Conservation (phyloP, 2,329 filamentous ascomycete species). For the Fusarium staphyleae region DNA sequence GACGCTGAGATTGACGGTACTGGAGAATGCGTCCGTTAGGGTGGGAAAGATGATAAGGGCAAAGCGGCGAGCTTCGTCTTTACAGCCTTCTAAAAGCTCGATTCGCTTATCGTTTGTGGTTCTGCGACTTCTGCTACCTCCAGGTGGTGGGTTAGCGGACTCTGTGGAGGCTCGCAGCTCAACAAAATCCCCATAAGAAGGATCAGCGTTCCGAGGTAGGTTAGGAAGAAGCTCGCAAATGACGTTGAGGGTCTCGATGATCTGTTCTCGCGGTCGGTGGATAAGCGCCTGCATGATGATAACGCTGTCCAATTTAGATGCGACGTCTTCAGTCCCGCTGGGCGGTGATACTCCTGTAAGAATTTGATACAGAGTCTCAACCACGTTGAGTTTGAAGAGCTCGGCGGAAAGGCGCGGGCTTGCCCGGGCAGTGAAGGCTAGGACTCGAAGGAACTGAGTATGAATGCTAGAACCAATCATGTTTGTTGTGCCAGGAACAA, state of each 20-base stretch:
- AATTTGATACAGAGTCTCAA: constrained; percentile 97
- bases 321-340: constrained; percentile 75
- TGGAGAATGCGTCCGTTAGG: constrained; percentile 94
- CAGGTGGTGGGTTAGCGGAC: constrained; percentile 50
- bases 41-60: constrained; percentile 93
- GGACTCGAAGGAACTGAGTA: constrained; percentile 91
- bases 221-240: constrained; percentile 92
- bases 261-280: constrained; percentile 92
- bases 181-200: constrained; percentile 53
- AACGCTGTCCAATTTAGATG: constrained; percentile 90
- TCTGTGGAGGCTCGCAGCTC: constrained; percentile 51
- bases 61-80: constrained; percentile 86
- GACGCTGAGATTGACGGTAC: constrained; percentile 93
- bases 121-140: constrained; percentile 39
- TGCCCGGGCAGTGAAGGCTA: constrained; percentile 88
- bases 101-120: constrained; percentile 81
- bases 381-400: constrained; percentile 93
- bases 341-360: constrained; percentile 94
- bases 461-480: constrained; percentile 93
- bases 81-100: constrained; percentile 82
- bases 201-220: constrained; percentile 64
- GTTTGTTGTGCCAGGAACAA: constrained; percentile 94
- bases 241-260: constrained; percentile 96
- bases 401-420: constrained; percentile 89
- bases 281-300: constrained; percentile 99